A percentile compares a stretch with the other conserved stretches of the same genome.
Conservation (phyloP, 2,329 filamentous ascomycete genomes). For the Fusarium sp. region DNA sequence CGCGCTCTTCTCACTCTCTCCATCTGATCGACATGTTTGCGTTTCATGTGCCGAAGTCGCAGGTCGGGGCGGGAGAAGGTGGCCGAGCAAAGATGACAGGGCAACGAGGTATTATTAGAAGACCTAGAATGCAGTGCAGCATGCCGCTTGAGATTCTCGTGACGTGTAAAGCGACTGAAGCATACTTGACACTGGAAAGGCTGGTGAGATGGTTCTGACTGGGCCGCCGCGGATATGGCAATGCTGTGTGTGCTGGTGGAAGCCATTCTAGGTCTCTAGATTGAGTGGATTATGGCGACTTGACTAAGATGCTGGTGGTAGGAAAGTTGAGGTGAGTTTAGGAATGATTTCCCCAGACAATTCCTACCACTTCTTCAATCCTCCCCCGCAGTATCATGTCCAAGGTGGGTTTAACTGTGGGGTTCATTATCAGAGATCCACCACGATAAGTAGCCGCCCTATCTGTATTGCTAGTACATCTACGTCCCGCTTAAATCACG, state of each 20-base stretch:
- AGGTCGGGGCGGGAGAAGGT: conserved; percentile 58
- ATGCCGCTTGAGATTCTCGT: conserved; percentile 54
- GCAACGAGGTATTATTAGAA: conserved; percentile 47
- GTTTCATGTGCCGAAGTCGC: conserved; percentile 56
- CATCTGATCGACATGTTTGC: conserved; percentile 53
- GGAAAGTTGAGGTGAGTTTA: too few relatives aligned
- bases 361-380: too few relatives aligned
- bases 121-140: conserved; percentile 54
- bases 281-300: too few relatives aligned
- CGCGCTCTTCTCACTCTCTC: not conserved
- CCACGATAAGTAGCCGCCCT: too few relatives aligned
- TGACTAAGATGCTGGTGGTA: too few relatives aligned
- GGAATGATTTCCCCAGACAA: too few relatives aligned
- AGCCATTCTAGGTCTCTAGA: conserved; percentile 1
- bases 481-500: too few relatives aligned
- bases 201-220: conserved; percentile 39
- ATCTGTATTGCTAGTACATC: too few relatives aligned
- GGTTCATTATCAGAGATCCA: too few relatives aligned
- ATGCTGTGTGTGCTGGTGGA: conserved; percentile 6
- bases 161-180: conserved; percentile 46
- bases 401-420: too few relatives aligned
- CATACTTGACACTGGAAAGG: conserved; percentile 58
- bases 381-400: too few relatives aligned
- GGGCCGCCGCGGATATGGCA: not conserved
- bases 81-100: conserved; percentile 54